Evolutionary conservation across 78 protist species (phyloP).

Genomic region (slime mould (Dictyostelium discoideum)): DNA sequence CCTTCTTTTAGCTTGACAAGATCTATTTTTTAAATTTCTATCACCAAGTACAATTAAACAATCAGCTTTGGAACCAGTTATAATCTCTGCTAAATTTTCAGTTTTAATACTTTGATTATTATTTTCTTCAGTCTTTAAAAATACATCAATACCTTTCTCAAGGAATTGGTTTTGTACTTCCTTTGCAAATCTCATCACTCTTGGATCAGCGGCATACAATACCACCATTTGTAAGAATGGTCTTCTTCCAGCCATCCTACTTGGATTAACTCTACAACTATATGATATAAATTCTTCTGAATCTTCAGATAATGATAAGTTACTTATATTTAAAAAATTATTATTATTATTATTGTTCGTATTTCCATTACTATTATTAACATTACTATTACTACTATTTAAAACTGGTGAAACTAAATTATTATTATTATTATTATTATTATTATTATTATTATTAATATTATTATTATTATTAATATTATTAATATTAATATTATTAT

Average conservation of each 20-base stretch:
- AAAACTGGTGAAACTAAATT: background rate
- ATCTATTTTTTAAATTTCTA: slow-evolving; percentile 79
- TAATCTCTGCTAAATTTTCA: slow-evolving; percentile 80
- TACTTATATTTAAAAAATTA: slow-evolving; percentile 14
- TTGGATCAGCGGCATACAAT: slow-evolving; percentile 64
- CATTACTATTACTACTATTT: background rate
- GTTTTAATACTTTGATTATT: slow-evolving; percentile 72
- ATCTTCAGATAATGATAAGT: slow-evolving; percentile 39
- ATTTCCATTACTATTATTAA: background rate
- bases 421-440: slow-evolving; percentile 1
- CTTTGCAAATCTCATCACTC: slow-evolving; percentile 69
- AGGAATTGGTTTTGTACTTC: slow-evolving; percentile 63
- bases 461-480: background rate
- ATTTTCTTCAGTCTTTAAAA: slow-evolving; percentile 67
- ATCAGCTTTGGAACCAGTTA: slow-evolving; percentile 80
- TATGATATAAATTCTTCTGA: slow-evolving; percentile 49
- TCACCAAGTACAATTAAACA: slow-evolving; percentile 81
- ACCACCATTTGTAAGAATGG: slow-evolving; percentile 84
- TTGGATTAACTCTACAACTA: slow-evolving; percentile 36
- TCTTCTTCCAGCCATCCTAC: slow-evolving; percentile 71
- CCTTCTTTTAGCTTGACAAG: slow-evolving; percentile 75
- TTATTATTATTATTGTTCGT: background rate
- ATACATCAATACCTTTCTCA: slow-evolving; percentile 75
- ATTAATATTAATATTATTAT: background rate
- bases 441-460: background rate